Conservation (phyloP, 768 basidiomycete species). For the Gautieria morchelliformis region DNA sequence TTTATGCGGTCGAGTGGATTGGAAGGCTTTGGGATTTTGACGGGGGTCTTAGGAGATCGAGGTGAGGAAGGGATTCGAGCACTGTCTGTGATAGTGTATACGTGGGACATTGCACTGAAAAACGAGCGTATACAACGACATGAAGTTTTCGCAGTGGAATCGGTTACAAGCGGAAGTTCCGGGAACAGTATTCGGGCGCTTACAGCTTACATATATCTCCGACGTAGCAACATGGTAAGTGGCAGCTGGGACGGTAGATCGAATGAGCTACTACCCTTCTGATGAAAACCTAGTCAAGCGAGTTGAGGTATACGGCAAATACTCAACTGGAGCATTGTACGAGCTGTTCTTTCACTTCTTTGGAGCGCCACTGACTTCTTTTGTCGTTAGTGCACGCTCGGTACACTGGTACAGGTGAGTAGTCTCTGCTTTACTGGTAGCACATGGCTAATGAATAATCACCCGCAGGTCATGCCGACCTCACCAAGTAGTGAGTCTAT, state of each 20-base stretch:
- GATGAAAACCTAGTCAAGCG: constrained; percentile 19
- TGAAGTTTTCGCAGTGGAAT: neutral
- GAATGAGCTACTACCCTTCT: too few relatives aligned
- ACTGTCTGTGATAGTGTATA: neutral
- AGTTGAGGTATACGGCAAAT: constrained; percentile 91
- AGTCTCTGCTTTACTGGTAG: neutral
- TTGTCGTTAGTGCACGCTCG: constrained; percentile 72
- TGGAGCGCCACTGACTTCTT: constrained; percentile 12
- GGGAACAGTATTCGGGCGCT: constrained; percentile 1
- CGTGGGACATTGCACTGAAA: neutral
- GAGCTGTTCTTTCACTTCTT: constrained; percentile 19
- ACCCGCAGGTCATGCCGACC: constrained; percentile 78
- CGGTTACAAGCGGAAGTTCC: neutral
- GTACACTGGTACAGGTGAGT: constrained; percentile 88
- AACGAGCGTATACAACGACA: constrained; percentile 1
- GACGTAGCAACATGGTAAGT: neutral
- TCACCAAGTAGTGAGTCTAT: constrained; percentile 81
- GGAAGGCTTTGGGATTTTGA: neutral
- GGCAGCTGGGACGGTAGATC: too few relatives aligned
- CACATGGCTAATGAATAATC: neutral
- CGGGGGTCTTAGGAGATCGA: neutral
- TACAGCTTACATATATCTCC: neutral
- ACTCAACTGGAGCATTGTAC: constrained; percentile 90
- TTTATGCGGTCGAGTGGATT: neutral
- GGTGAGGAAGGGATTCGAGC: neutral